Evolutionary conservation across 148 eudicot species (phyloP).

Genomic region (Camellia japonica): DNA sequence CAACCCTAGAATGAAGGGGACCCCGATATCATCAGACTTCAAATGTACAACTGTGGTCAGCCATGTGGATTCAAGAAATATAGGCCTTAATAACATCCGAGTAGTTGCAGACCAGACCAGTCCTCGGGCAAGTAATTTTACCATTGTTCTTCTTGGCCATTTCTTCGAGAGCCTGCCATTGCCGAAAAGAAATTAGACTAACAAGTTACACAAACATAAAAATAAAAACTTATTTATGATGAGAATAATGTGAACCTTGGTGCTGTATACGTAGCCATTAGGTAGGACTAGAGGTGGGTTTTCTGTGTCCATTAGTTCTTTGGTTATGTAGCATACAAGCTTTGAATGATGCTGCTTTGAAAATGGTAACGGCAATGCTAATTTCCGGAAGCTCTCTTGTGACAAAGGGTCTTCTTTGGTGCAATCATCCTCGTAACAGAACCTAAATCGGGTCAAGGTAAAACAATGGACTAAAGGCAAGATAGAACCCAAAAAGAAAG

Average conservation of each 20-base stretch:
- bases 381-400: constrained; percentile 89
- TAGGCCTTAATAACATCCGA: constrained; percentile 68
- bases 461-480: constrained; percentile 9
- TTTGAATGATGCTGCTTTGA: constrained; percentile 99
- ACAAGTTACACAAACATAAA: background rate
- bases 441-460: constrained; percentile 64
- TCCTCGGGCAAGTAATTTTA: constrained; percentile 84
- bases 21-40: background rate
- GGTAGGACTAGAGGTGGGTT: constrained; percentile 97
- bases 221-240: background rate
- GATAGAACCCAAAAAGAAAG: background rate
- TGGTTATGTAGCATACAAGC: constrained; percentile 92
- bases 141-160: constrained; percentile 85
- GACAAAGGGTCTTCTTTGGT: constrained; percentile 94
- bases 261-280: constrained; percentile 93
- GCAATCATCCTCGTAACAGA: constrained; percentile 90
- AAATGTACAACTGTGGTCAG: constrained; percentile 3
- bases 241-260: constrained; percentile 53
- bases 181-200: constrained; percentile 14
- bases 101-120: constrained; percentile 64
- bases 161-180: constrained; percentile 85
- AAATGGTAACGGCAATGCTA: constrained; percentile 79
- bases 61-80: constrained; percentile 48
- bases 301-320: constrained; percentile 98
- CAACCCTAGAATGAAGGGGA: background rate